Percentiles rank a stretch among this genome's conserved stretches.
Evolutionary conservation across 2,329 filamentous ascomycete species (phyloP).

Genomic region (Tolypocladium ophioglossoides): DNA sequence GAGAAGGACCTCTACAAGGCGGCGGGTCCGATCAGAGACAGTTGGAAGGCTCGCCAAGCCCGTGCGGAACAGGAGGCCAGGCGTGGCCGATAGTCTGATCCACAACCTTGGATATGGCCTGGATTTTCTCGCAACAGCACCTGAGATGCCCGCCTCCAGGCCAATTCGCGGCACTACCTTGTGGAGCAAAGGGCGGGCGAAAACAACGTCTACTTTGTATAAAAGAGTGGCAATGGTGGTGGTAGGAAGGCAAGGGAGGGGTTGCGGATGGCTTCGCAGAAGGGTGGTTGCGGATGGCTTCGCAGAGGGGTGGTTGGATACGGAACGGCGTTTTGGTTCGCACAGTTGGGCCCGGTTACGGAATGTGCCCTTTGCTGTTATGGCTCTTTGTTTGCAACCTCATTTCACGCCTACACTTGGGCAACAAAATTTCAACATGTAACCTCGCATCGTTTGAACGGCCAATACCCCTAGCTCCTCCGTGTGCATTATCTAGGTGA

Average conservation of each 20-base stretch:
- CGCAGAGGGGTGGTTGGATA: background rate
- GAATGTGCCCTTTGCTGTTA: background rate
- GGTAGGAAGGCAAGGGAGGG: background rate
- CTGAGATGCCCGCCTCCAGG: background rate
- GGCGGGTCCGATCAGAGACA: conserved; percentile 61
- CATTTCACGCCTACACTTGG: background rate
- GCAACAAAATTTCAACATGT: background rate
- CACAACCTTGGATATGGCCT: background rate
- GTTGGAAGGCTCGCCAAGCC: conserved; percentile 60
- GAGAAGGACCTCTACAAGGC: conserved; percentile 67
- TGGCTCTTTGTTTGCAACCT: too few relatives aligned
- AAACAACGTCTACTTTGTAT: background rate
- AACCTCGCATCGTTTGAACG: background rate
- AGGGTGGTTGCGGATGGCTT: background rate
- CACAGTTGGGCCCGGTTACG: background rate
- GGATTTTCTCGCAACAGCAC: background rate
- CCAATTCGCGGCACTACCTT: background rate
- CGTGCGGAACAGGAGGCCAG: conserved; percentile 15
- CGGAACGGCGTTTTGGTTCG: background rate
- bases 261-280: background rate
- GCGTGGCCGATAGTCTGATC: conserved; percentile 5
- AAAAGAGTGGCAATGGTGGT: background rate
- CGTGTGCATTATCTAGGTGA: background rate
- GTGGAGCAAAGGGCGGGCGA: background rate
- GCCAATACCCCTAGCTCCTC: background rate